A percentile compares a stretch with the other conserved stretches of the same genome.
Conservation (phyloP, 139 green algal species). For the Klebsormidium nitens region DNA sequence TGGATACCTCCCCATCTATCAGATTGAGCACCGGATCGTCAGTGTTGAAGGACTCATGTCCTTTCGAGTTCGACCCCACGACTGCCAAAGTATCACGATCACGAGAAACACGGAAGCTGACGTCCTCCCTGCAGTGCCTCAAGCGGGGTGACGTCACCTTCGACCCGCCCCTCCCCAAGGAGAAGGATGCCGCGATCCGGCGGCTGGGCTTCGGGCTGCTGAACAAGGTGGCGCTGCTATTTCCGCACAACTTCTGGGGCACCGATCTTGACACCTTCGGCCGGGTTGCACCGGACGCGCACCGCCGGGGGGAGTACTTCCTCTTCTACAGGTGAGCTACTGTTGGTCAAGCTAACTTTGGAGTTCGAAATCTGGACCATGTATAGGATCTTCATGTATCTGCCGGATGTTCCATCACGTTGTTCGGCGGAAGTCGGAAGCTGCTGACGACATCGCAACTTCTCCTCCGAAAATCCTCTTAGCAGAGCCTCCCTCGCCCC, state of each 20-base stretch:
- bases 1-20: no score
- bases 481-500: no score
- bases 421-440: no score
- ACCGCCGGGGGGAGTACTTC: slow-evolving; percentile 73
- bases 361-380: background rate
- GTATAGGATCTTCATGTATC: no score
- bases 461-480: no score
- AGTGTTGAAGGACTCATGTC: no score
- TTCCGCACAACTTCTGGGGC: slow-evolving; percentile 87
- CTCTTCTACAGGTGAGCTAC: slow-evolving; percentile 97
- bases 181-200: slow-evolving; percentile 76
- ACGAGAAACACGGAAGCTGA: no score
- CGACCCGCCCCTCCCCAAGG: slow-evolving; percentile 64
- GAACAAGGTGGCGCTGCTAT: slow-evolving; percentile 90
- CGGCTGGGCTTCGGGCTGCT: slow-evolving; percentile 76
- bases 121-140: background rate
- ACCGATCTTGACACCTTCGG: slow-evolving; percentile 79
- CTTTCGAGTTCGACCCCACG: no score
- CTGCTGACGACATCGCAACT: no score
- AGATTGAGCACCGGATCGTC: no score
- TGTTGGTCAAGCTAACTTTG: slow-evolving; percentile 40
- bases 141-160: slow-evolving; percentile 55
- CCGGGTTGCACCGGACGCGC: slow-evolving; percentile 44
- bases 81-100: no score
- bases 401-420: no score